phyloP scores from a whole-genome alignment of 2,329 filamentous ascomycete genomes.

The Huntiella savannae region DNA sequence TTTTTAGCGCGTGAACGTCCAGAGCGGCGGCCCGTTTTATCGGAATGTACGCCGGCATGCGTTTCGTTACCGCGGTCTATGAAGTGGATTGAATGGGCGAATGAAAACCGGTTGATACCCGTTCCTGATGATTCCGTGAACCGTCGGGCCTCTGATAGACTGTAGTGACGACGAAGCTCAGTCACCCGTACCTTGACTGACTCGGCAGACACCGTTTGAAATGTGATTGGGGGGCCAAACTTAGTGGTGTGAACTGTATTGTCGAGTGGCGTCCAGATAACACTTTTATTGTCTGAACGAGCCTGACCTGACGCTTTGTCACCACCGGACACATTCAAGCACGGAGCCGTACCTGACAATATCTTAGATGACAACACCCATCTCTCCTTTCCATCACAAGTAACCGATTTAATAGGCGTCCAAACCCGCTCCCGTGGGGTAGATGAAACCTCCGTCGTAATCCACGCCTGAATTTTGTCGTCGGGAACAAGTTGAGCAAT shows the following conservation, averaged over 20 bases:
- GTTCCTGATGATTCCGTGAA: slow-evolving; percentile 13
- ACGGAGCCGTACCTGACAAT: no score
- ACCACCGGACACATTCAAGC: not conserved
- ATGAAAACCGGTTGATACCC: slow-evolving; percentile 48
- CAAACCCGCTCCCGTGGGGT: slow-evolving; percentile 27
- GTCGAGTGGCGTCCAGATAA: slow-evolving; percentile 8
- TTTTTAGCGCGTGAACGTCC: slow-evolving; percentile 15
- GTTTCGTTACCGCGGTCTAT: slow-evolving; percentile 57
- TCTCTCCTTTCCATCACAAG: slow-evolving; percentile 25
- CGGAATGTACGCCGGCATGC: slow-evolving; percentile 43
- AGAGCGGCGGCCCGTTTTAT: slow-evolving; percentile 20
- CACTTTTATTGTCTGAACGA: not conserved
- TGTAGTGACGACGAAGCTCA: slow-evolving; percentile 30
- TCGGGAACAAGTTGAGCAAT: slow-evolving; percentile 82
- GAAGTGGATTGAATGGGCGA: slow-evolving; percentile 45
- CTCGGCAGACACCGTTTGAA: slow-evolving; percentile 41
- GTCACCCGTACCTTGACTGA: slow-evolving; percentile 47
- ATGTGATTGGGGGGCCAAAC: slow-evolving; percentile 24
- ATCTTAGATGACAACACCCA: no score
- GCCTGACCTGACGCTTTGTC: not conserved
- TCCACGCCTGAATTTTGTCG: slow-evolving; percentile 54
- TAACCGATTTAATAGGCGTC: slow-evolving; percentile 52
- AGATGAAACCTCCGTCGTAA: slow-evolving; percentile 43
- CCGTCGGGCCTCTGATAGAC: slow-evolving; percentile 25
- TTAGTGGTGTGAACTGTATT: slow-evolving; percentile 18